Conservation (phyloP, 257 asterid genomes). For the Ligustrum vulgare region DNA sequence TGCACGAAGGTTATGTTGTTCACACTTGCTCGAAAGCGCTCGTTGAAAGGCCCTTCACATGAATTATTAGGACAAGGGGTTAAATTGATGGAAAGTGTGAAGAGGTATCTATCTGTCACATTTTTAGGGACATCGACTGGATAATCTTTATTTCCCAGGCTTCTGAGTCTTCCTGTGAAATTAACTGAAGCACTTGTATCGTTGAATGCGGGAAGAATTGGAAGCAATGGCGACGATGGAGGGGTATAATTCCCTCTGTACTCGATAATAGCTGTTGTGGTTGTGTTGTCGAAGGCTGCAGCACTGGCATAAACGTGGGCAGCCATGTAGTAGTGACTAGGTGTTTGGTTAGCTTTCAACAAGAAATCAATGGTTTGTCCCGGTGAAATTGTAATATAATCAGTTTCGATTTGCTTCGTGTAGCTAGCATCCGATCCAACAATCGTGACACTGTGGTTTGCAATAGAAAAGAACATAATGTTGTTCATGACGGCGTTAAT, state of each 20-base stretch:
- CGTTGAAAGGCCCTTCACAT: slow-evolving; percentile 32
- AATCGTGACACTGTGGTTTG: slow-evolving; percentile 49
- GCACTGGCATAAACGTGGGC: slow-evolving; percentile 31
- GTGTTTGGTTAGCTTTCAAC: slow-evolving; percentile 47
- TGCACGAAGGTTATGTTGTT: slow-evolving; percentile 44
- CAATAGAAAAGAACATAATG: slow-evolving; percentile 52
- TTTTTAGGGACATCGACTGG: slow-evolving; percentile 43
- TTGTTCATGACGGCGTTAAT: slow-evolving; percentile 58
- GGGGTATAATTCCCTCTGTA: slow-evolving; percentile 40
- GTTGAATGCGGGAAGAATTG: slow-evolving; percentile 23
- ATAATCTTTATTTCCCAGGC: slow-evolving; percentile 27
- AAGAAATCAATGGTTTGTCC: slow-evolving; percentile 62
- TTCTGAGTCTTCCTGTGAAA: slow-evolving; percentile 32
- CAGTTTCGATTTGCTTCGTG: slow-evolving; percentile 38
- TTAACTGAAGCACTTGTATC: slow-evolving; percentile 25
- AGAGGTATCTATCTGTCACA: slow-evolving; percentile 24
- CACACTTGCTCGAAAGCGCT: slow-evolving; percentile 36
- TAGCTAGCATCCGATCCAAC: slow-evolving; percentile 62
- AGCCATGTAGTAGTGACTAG: slow-evolving; percentile 61
- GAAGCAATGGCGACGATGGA: slow-evolving; percentile 35
- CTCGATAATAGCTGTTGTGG: slow-evolving; percentile 42
- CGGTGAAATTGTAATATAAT: slow-evolving; percentile 52
- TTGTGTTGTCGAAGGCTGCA: slow-evolving; percentile 21
- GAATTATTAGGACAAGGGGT: slow-evolving; percentile 29
- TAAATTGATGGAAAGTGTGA: slow-evolving; percentile 43